A percentile compares a stretch with the other conserved stretches of the same genome.
These are phyloP conservation scores for Mortierella sp. DNA, from an alignment of 371 early-diverging fungal species.

Conservation along the genomic window DNA sequence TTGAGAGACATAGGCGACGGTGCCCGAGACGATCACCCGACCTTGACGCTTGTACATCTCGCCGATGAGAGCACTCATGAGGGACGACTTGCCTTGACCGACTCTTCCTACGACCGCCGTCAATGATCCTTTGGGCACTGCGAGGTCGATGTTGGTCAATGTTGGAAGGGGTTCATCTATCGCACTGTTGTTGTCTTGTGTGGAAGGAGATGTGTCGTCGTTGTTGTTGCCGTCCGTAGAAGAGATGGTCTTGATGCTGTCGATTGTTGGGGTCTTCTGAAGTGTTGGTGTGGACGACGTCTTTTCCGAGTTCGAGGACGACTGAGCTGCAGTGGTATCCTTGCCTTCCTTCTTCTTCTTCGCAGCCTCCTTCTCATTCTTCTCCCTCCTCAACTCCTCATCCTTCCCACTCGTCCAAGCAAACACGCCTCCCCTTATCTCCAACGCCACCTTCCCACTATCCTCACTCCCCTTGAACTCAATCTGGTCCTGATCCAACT, in stretches of 20 bases:
- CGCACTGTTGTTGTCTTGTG: not conserved
- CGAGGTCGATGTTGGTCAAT: slow-evolving; percentile 30
- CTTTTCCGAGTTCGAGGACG: not conserved
- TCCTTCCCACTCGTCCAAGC: slow-evolving; percentile 24
- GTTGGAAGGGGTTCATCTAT: not conserved
- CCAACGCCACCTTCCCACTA: not conserved
- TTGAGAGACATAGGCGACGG: slow-evolving; percentile 70
- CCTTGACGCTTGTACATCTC: slow-evolving; percentile 56
- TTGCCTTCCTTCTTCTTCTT: slow-evolving; percentile 2
- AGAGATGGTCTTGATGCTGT: too few species aligned
- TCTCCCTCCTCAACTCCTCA: slow-evolving; percentile 28
- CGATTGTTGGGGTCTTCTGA: not conserved
- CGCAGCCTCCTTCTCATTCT: not conserved
- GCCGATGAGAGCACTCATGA: slow-evolving; percentile 61
- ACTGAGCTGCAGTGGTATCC: not conserved
- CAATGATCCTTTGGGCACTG: slow-evolving; percentile 38
- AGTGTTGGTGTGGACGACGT: not conserved
- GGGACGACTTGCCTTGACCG: slow-evolving; percentile 64
- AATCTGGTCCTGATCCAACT: slow-evolving; percentile 60
- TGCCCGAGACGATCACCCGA: slow-evolving; percentile 29
- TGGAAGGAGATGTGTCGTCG: not conserved
- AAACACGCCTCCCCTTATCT: slow-evolving; percentile 28
- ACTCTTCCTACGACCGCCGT: slow-evolving; percentile 63
- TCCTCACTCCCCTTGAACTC: slow-evolving; percentile 13
- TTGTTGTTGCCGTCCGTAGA: too few species aligned